A percentile compares a stretch with the other conserved stretches of the same genome.
Conservation (phyloP, 164 flowering plant species). For the Chloranthus sessilifolius region DNA sequence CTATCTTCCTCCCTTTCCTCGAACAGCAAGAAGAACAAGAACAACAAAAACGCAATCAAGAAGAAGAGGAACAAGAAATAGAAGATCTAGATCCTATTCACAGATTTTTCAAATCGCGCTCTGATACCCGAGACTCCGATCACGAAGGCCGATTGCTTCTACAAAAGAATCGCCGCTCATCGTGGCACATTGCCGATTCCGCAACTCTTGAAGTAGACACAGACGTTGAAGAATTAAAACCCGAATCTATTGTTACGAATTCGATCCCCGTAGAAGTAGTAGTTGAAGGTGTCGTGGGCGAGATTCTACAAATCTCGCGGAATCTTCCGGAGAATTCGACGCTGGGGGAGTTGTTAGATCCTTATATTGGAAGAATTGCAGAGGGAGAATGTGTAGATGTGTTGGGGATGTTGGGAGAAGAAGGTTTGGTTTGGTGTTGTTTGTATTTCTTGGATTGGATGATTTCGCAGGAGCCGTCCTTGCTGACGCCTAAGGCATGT, state of each 20-base stretch:
- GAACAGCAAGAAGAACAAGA: constrained; percentile 20
- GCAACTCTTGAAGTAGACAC: constrained; percentile 8
- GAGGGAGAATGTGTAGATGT: constrained; percentile 52
- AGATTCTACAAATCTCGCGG: constrained; percentile 53
- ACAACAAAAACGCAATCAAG: constrained; percentile 12
- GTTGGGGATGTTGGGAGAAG: constrained; percentile 51
- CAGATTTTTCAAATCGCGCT: constrained; percentile 61
- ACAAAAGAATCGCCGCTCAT: constrained; percentile 56
- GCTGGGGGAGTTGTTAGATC: constrained; percentile 55
- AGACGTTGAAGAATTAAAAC: not conserved
- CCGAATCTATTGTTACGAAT: not conserved
- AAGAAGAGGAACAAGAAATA: constrained; percentile 3
- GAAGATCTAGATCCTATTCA: constrained; percentile 46
- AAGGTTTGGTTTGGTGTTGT: constrained; percentile 45
- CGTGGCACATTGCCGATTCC: constrained; percentile 52
- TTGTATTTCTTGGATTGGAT: constrained; percentile 91
- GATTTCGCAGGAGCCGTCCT: constrained; percentile 64
- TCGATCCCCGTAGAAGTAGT: not conserved
- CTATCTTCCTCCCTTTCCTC: constrained; percentile 55
- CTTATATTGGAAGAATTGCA: constrained; percentile 42
- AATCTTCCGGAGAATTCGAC: constrained; percentile 51
- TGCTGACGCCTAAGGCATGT: constrained; percentile 60
- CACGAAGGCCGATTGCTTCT: constrained; percentile 38
- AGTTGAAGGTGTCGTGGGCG: constrained; percentile 27
- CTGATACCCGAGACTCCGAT: constrained; percentile 43